A percentile compares a stretch with the other conserved stretches of the same genome.
These are phyloP conservation scores for Excoecaria cochinchinensis DNA, from an alignment of 345 rosid species.

Conservation along the genomic window DNA sequence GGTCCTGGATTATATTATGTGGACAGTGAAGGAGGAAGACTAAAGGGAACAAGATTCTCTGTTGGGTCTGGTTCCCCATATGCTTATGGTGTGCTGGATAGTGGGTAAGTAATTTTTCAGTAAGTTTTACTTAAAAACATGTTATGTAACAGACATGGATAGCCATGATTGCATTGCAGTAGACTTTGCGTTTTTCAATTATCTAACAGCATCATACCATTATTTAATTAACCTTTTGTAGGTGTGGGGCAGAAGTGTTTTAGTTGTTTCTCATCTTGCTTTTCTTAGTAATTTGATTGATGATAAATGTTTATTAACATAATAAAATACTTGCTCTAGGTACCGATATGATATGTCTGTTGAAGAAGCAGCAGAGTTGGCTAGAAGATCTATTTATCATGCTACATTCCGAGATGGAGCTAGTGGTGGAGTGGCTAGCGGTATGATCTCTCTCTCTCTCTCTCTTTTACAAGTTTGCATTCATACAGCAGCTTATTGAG, in stretches of 20 bases:
- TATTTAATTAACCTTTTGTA: neutral
- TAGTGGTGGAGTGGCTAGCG: slow-evolving; percentile 99
- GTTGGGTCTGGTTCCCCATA: slow-evolving; percentile 99
- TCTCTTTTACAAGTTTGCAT: neutral
- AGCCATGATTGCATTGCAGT: neutral
- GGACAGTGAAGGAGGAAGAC: slow-evolving; percentile 98
- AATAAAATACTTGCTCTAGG: slow-evolving; percentile 30
- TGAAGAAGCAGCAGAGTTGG: slow-evolving; percentile 94
- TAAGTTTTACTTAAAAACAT: neutral
- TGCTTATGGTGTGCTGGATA: slow-evolving; percentile 95
- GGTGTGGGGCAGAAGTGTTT: neutral
- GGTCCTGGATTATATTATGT: slow-evolving; percentile 98
- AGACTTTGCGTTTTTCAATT: neutral
- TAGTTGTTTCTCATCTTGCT: neutral
- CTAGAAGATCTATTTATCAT: slow-evolving; percentile 92
- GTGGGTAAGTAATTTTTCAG: slow-evolving; percentile 53
- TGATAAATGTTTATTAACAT: neutral
- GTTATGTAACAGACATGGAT: neutral
- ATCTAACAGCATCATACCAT: neutral
- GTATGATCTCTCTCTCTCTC: slow-evolving; percentile 39
- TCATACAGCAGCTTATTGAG: neutral
- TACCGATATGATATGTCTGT: slow-evolving; percentile 80
- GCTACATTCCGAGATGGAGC: slow-evolving; percentile 99
- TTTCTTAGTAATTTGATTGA: neutral
- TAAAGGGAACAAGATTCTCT: slow-evolving; percentile 93